phyloP scores from a whole-genome alignment of 225 moss, liverwort and hornwort species.

The Sphagnum contortum region DNA sequence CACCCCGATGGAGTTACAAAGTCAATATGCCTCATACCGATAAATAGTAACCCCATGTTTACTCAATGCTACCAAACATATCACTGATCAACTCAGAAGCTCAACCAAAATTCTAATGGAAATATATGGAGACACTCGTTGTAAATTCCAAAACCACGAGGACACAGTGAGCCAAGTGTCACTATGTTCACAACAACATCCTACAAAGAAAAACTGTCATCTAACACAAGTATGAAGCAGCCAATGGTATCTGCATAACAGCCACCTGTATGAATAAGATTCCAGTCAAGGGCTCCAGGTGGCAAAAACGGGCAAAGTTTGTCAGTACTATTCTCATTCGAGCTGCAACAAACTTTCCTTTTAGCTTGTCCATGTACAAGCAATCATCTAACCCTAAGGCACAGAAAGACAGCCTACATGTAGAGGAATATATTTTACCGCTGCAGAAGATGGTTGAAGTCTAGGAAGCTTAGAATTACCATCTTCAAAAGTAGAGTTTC shows the following conservation, averaged over 20 bases:
- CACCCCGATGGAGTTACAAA: not conserved
- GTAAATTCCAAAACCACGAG: not conserved
- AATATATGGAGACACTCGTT: not conserved
- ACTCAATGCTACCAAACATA: not conserved
- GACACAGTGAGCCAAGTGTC: not conserved
- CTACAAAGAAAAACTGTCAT: too few relatives aligned
- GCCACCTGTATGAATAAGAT: too few relatives aligned
- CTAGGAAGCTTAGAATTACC: constrained; percentile 15
- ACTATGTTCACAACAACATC: too few relatives aligned
- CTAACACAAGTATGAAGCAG: too few relatives aligned
- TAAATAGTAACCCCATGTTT: not conserved
- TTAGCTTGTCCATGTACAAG: too few relatives aligned
- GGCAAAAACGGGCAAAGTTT: too few relatives aligned
- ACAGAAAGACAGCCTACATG: not conserved
- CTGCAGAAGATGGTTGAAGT: not conserved
- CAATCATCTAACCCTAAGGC: too few relatives aligned
- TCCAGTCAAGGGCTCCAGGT: too few relatives aligned
- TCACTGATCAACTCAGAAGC: not conserved
- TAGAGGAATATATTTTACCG: not conserved
- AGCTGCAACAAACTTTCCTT: too few relatives aligned
- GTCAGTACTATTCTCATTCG: too few relatives aligned
- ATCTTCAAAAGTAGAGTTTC: constrained; percentile 22
- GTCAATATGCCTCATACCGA: too few relatives aligned
- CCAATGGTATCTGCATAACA: too few relatives aligned
- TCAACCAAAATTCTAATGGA: not conserved